Base-by-base conservation (phyloP, 2,329 filamentous ascomycete genomes). In the Xylaria sp. region DNA sequence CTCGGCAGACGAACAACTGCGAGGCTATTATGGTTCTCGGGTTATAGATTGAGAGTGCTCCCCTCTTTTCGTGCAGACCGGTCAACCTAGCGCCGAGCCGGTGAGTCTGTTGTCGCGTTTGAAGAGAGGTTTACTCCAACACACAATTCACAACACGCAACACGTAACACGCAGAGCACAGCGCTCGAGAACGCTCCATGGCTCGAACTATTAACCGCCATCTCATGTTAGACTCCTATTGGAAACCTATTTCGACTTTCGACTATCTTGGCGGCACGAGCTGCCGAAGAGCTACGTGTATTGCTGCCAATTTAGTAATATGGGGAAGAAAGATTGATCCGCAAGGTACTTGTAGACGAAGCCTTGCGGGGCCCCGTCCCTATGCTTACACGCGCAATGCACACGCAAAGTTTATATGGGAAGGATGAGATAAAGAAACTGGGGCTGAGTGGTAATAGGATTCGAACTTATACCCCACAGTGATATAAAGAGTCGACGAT, bases 1-100 rank as follows among this genome's bases (percentile, higher is more conserved):
- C 14, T 32, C 24, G 59, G 59, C 17, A 55, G 17, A 54, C 19
- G n/a, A 21, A 50, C 39, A 48, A 14, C 11, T 53, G 51, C 14
- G 53, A 50, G 27, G 30, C n/a, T 27, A 14, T 39, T 53, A 48
- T 34, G 19, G 61, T 58, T 42, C 36, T 53, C 24, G 45, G 47
- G 48, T 50, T 30, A 45, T 47, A 21, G 34, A 14, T 21, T 42
- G 17, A 32, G 17, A 17, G 8, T 5, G 50, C 32, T 14, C 24
- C 42, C 51, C 27, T 14, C n/a, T 56, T 32, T 63, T 36, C 7
- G 24, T 24, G 39, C 36, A 51, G 36, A 55, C 64, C 59, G 47
- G 59, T 47, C 54, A 54, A 59, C 24, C 51, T 55, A 54, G 62
- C 47, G 55, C 62, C 55, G 47, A n/a, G 36, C 59, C 53, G 54